These are phyloP conservation scores for Starmerella potacharoeniae DNA, from an alignment of 805 yeast species.

Conservation along the genomic window DNA sequence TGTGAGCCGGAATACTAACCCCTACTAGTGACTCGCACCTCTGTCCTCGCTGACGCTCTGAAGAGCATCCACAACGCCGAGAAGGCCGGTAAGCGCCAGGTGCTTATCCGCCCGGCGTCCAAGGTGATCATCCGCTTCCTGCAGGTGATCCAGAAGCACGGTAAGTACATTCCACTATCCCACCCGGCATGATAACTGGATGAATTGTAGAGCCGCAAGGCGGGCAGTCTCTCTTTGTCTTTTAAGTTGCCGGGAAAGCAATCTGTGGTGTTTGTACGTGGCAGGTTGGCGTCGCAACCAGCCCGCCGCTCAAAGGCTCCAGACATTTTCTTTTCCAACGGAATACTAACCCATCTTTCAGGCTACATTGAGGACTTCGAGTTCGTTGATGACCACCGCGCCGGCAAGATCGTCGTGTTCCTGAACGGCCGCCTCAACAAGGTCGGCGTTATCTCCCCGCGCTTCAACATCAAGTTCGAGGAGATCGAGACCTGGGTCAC, in stretches of 20 bases:
- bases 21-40: constrained; percentile 81
- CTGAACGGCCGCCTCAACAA: constrained; percentile 97
- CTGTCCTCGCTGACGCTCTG: constrained; percentile 97
- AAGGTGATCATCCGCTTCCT: constrained; percentile 96
- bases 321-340: constrained; percentile 10
- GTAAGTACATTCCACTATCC: constrained; percentile 35
- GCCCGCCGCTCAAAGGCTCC: constrained; percentile 13
- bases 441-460: constrained; percentile 97
- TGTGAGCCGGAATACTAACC: constrained; percentile 22
- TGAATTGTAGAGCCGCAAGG: constrained; percentile 60
- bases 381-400: constrained; percentile 98
- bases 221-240: constrained; percentile 80
- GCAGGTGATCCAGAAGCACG: constrained; percentile 95
- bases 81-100: constrained; percentile 98
- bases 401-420: constrained; percentile 93
- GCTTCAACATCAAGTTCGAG: constrained; percentile 91
- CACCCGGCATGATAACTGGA: constrained; percentile 94
- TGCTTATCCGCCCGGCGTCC: constrained; percentile 94
- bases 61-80: constrained; percentile 98
- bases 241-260: constrained; percentile 91
- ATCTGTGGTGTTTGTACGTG: constrained; percentile 21
- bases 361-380: constrained; percentile 96
- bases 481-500: constrained; percentile 98
- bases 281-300: constrained; percentile 1
- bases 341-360: constrained; percentile 21